phyloP scores from a whole-genome alignment of 495 filamentous ascomycete genomes.

The Lasiosphaeria ovina region DNA sequence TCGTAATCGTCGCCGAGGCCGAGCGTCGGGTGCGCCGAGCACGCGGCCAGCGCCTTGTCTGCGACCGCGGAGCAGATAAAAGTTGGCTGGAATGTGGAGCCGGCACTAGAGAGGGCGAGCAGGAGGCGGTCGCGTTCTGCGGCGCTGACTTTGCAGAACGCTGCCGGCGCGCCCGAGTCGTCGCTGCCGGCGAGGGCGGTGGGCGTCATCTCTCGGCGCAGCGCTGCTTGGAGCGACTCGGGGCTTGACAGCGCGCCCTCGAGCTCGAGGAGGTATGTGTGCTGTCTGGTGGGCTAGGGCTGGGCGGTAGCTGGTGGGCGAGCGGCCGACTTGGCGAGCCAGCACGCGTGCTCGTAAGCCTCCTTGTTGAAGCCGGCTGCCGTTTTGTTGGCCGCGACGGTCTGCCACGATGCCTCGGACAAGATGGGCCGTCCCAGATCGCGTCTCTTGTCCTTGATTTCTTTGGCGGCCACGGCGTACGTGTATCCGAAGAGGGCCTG shows the following conservation, averaged over 20 bases:
- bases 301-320: not conserved
- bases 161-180: not conserved
- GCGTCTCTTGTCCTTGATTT: conserved; percentile 6
- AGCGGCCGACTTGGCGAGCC: conserved; percentile 1
- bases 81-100: conserved; percentile 21
- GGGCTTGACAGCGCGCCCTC: conserved; percentile 8
- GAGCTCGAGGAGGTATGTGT: conserved; percentile 17
- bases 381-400: conserved; percentile 11
- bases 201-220: not conserved
- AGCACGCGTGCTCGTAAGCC: conserved; percentile 16
- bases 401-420: not conserved
- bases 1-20: too few species aligned
- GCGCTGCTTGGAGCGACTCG: conserved; percentile 5
- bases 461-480: conserved; percentile 4
- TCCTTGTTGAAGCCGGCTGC: conserved; percentile 17
- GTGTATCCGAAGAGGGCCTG: conserved; percentile 10
- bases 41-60: conserved; percentile 34
- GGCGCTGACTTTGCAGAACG: conserved; percentile 1
- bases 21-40: conserved; percentile 38
- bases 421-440: not conserved
- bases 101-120: not conserved
- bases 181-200: not conserved
- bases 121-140: not conserved
- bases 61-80: conserved; percentile 34
- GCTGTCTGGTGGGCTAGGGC: not conserved